Evolutionary conservation across 495 filamentous ascomycete genomes (phyloP).

Genomic region (Penicillium malachiteum): DNA sequence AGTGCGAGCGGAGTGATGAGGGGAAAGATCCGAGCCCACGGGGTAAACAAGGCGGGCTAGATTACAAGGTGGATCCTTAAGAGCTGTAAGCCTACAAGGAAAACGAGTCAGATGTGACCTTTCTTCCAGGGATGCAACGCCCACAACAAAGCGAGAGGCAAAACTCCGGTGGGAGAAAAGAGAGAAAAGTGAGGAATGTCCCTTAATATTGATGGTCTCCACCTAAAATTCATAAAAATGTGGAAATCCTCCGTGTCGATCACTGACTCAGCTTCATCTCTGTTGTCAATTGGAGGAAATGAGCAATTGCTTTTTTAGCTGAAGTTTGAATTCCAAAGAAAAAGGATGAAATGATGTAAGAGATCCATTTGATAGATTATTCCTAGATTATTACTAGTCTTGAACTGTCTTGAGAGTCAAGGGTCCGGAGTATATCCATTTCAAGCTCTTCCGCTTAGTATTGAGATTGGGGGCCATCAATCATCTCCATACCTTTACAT

Average conservation of each 20-base stretch:
- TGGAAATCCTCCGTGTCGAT: background rate
- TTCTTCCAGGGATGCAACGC: too few species aligned
- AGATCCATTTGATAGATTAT: background rate
- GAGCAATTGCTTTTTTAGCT: background rate
- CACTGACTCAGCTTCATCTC: background rate
- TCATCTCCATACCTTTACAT: too few species aligned
- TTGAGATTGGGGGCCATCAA: background rate
- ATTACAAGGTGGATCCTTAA: background rate
- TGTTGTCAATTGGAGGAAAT: background rate
- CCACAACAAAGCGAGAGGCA: background rate
- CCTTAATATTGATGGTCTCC: background rate
- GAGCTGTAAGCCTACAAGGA: background rate
- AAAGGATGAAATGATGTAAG: background rate
- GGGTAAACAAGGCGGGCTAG: background rate
- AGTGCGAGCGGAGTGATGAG: constrained; percentile 1
- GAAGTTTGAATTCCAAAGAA: background rate
- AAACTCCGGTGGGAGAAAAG: constrained; percentile 7
- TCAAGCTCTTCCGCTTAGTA: background rate
- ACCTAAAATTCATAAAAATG: background rate
- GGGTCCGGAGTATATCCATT: constrained; percentile 5
- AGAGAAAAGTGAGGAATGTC: background rate
- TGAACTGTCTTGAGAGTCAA: too few species aligned
- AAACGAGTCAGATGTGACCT: background rate
- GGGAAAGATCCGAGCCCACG: constrained; percentile 23
- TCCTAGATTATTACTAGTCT: background rate